Base-by-base conservation (phyloP, 352 stramenopile species). In the Elongisporangium anandrum region DNA sequence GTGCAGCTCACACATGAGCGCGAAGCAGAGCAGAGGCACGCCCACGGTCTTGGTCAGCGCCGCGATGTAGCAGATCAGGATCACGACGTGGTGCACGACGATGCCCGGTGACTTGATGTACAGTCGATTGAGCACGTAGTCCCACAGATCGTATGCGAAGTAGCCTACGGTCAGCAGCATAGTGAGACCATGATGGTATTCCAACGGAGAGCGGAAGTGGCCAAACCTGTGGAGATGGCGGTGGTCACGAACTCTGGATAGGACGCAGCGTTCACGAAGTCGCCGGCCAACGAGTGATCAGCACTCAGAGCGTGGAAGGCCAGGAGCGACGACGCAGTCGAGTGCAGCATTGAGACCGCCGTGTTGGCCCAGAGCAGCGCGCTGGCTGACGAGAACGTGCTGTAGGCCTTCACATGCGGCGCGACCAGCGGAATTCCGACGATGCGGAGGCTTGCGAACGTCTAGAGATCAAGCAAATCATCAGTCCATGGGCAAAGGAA, bases 111-210 rank as follows among this genome's bases (percentile, higher is more conserved):
- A 69, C 61, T 90, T 90, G 66, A 87, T 69, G 61, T 92, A 90
- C 39, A 92, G 62, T 0, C 77, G 66, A 47, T 92, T 78, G 23
- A 90, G 68, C 66, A 89, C 63, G 45, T 82, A 92, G 62, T 92
- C 83, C 77, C 79, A 88, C 53, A 90, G 75, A 52, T 92, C 83
- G 56, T 92, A 90, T n/a, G 76, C 79, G 64, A 92, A 92, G 61
- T 92, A 92, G 16, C 83, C 61, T 71, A 52, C 17, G 7, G 38
- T 29, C 21, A 65, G 7, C 38, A 59, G 21, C 20, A 9, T 20
- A 3, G 17, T 26, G 13, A 38, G 38, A 52, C 29, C 8, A 21
- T 23, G 16, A 15, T 5, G 16, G 13, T 23, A 17, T 16, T 17
- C 9, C 10, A 17, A 17, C 16, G 10, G 5, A 17, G 34, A 17